These are phyloP conservation scores for Carallia brachiata DNA, from an alignment of 345 rosid genomes.

Conservation along the genomic window DNA sequence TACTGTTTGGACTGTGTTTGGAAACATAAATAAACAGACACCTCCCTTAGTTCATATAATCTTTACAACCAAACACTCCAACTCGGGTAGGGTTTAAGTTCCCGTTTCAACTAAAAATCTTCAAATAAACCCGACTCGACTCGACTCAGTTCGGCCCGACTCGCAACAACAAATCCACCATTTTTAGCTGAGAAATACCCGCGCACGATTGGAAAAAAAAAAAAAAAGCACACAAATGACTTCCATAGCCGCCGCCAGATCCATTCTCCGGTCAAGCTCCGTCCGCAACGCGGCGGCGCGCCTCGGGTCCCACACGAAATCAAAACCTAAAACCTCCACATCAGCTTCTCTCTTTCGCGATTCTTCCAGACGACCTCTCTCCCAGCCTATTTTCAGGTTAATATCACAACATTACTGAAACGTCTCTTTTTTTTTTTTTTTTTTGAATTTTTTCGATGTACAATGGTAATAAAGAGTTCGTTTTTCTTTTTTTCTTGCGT, in stretches of 20 bases:
- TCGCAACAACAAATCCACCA: too few relatives aligned
- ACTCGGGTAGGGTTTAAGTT: too few relatives aligned
- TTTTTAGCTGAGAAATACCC: too few relatives aligned
- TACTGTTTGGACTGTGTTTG: too few relatives aligned
- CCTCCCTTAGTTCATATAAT: too few relatives aligned
- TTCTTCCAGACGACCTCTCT: slow-evolving; percentile 36
- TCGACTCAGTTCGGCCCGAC: too few relatives aligned
- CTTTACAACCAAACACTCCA: too few relatives aligned
- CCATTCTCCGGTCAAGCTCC: slow-evolving; percentile 64
- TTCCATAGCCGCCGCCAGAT: slow-evolving; percentile 56
- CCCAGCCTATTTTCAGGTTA: slow-evolving; percentile 60
- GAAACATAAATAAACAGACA: too few relatives aligned
- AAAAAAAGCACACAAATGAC: slow-evolving; percentile 41
- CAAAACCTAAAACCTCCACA: slow-evolving; percentile 26
- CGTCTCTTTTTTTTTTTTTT: background rate
- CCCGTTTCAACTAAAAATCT: too few relatives aligned
- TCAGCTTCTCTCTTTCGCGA: slow-evolving; percentile 40
- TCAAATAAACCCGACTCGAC: too few relatives aligned
- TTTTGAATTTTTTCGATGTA: background rate
- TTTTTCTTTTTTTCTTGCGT: background rate
- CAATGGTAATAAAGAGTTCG: background rate
- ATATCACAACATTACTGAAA: background rate
- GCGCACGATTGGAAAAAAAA: too few relatives aligned
- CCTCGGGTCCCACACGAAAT: slow-evolving; percentile 44
- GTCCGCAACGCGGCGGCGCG: slow-evolving; percentile 50